A percentile compares a stretch with the other conserved stretches of the same genome.
Evolutionary conservation across 306 rosid genomes (phyloP).

Genomic region (Pterocarpus macrocarpus): DNA sequence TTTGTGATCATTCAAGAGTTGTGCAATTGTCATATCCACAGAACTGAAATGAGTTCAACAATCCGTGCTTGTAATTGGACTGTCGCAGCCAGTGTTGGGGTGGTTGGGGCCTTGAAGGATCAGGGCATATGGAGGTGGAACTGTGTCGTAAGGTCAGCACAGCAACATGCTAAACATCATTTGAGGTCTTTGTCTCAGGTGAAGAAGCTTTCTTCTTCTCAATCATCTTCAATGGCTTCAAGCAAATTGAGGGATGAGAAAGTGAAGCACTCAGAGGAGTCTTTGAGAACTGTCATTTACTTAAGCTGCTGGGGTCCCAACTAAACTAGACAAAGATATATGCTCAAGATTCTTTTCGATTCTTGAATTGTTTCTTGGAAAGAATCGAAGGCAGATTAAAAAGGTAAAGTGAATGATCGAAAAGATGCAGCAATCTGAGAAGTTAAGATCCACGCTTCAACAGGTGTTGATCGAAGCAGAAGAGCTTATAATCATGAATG

Average conservation of each 20-base stretch:
- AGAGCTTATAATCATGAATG: background rate
- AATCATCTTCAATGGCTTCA: conserved; percentile 39
- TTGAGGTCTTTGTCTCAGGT: conserved; percentile 49
- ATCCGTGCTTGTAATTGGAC: conserved; percentile 49
- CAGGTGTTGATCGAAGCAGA: background rate
- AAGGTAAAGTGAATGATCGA: no score
- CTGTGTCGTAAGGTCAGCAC: conserved; percentile 49
- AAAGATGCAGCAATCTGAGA: no score
- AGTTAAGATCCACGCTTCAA: no score
- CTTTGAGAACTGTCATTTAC: conserved; percentile 72
- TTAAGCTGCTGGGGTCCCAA: conserved; percentile 66
- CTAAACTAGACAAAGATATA: background rate
- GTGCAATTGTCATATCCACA: no score
- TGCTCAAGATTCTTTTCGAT: background rate
- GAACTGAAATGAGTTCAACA: conserved; percentile 39
- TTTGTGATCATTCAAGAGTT: no score
- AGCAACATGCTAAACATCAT: conserved; percentile 54
- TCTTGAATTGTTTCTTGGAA: background rate
- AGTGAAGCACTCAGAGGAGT: conserved; percentile 69
- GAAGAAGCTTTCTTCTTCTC: conserved; percentile 43
- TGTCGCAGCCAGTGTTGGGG: conserved; percentile 52
- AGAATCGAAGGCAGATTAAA: background rate
- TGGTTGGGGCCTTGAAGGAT: conserved; percentile 60
- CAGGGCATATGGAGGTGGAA: conserved; percentile 72
- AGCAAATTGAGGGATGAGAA: conserved; percentile 51